Conservation (phyloP, 2,329 filamentous ascomycete species). For the Hypoxylon rubiginosum region DNA sequence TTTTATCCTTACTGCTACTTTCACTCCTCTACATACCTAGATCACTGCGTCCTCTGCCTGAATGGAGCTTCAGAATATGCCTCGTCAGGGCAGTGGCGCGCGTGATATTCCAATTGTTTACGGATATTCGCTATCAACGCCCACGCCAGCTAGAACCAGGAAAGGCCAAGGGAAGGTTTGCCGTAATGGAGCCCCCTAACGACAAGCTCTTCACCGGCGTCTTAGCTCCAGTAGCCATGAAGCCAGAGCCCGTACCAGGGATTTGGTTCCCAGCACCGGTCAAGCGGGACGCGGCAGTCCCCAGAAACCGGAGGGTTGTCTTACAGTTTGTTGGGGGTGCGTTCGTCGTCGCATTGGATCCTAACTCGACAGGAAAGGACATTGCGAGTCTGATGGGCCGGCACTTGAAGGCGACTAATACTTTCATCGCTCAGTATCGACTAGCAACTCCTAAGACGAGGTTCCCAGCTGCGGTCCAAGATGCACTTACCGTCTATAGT, state of each 20-base stretch:
- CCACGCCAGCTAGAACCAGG: slow-evolving; percentile 28
- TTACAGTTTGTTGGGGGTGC: slow-evolving; percentile 34
- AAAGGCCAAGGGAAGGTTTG: slow-evolving; percentile 31
- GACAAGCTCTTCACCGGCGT: slow-evolving; percentile 22
- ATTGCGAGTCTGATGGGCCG: slow-evolving; percentile 14
- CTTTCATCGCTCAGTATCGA: slow-evolving; percentile 38
- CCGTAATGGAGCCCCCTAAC: slow-evolving; percentile 24
- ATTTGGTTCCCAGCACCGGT: slow-evolving; percentile 34
- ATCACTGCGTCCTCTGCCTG: slow-evolving; percentile 35
- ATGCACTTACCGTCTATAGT: slow-evolving; percentile 32
- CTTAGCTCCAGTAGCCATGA: slow-evolving; percentile 17
- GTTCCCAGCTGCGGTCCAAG: slow-evolving; percentile 43
- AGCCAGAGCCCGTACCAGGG: slow-evolving; percentile 35
- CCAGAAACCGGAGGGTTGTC: slow-evolving; percentile 21
- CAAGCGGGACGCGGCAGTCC: neutral
- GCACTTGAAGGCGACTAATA: slow-evolving; percentile 26
- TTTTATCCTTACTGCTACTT: slow-evolving; percentile 20
- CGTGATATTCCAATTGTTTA: slow-evolving; percentile 25
- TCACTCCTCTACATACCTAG: slow-evolving; percentile 30
- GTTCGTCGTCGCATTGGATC: slow-evolving; percentile 38
- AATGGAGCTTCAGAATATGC: slow-evolving; percentile 35
- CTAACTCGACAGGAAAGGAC: slow-evolving; percentile 4
- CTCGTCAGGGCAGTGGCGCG: slow-evolving; percentile 25
- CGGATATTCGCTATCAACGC: slow-evolving; percentile 24
- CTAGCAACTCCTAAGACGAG: slow-evolving; percentile 18